Evolutionary conservation across 2,329 filamentous ascomycete species (phyloP), one percentile per base, ranked within the genome.

Genomic region (Emergomyces pasteurianus): DNA sequence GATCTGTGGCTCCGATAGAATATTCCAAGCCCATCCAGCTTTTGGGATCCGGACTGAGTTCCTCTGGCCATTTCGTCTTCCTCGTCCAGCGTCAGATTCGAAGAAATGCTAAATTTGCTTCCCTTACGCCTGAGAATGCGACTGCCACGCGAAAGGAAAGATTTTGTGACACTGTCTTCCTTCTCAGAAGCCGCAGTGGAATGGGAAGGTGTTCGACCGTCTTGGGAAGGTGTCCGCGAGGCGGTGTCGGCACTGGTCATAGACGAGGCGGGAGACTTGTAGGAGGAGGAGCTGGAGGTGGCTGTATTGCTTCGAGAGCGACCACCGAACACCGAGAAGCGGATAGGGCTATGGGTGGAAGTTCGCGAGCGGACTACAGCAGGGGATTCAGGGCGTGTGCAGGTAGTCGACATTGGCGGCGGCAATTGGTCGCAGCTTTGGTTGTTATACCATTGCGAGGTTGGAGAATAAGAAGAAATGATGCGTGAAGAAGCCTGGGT

Each of bases 201-300:
- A 28, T 67, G 65, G 10, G 71, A 69, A 16, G 61, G 47, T 8
- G 69, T 63, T 9, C 72, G 70, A 43, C 73, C 73, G 28, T 75
- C 73, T 31, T 71, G 69, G 21, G 68, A 66, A 10, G 67, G 69
- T 23, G 68, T 68, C 50, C 67, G 60, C 1, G 71, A 68, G 38
- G 69, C 65, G 31, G 64, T 65, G 55, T 75, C 74, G 42, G 65
- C 65, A 28, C 72, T 75, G 43, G 71, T 71, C 72, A 75, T 72
- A 23, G 74, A 75, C 21, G 75, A 76, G 47, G 74, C 74, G n/a
- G 79, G 76, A 18, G 78, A 79, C 50, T 72, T 76, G 62, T 69
- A 71, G 21, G 72, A 73, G 23, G 79, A 78, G 49, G 78, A 63
- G 65, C 75, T 77, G 1, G 81, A 81, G 10, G 80, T 84, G 63